Evolutionary conservation across 2,329 filamentous ascomycete species (phyloP).

Genomic region (Pseudomassariella vexata): DNA sequence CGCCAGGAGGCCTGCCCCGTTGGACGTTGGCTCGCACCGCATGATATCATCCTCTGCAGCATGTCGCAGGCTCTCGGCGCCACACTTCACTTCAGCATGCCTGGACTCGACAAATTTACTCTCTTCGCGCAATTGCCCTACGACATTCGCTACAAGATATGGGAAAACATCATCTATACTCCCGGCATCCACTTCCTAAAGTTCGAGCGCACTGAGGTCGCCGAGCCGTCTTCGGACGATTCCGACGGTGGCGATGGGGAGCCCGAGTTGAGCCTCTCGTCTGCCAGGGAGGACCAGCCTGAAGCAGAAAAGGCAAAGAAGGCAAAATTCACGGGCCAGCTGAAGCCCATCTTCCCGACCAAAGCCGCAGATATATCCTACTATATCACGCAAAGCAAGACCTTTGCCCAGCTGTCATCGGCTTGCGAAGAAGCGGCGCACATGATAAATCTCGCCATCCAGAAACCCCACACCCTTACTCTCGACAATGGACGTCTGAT

Average conservation of each 20-base stretch:
- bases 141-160: constrained; percentile 22
- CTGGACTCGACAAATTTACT: constrained; percentile 15
- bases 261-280: neutral
- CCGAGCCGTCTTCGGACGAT: constrained; percentile 5
- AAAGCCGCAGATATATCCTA: constrained; percentile 20
- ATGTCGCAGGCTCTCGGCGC: too few relatives aligned
- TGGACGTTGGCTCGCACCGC: too few relatives aligned
- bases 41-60: too few relatives aligned
- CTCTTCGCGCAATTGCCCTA: constrained; percentile 19
- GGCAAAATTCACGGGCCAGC: constrained; percentile 11
- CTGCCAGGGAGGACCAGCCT: neutral
- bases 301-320: constrained; percentile 1
- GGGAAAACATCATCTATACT: constrained; percentile 18
- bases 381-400: constrained; percentile 18
- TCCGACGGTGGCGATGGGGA: constrained; percentile 6
- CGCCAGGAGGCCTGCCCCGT: too few relatives aligned
- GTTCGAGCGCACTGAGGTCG: constrained; percentile 10
- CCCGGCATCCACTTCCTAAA: constrained; percentile 27
- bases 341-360: constrained; percentile 16
- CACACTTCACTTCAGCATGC: constrained; percentile 15
- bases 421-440: constrained; percentile 17
- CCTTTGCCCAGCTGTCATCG: constrained; percentile 14
- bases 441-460: constrained; percentile 12
- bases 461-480: constrained; percentile 15
- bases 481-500: constrained; percentile 18